Base-by-base conservation (phyloP, 2,329 filamentous ascomycete species). In the Pseudogymnoascus sp. region DNA sequence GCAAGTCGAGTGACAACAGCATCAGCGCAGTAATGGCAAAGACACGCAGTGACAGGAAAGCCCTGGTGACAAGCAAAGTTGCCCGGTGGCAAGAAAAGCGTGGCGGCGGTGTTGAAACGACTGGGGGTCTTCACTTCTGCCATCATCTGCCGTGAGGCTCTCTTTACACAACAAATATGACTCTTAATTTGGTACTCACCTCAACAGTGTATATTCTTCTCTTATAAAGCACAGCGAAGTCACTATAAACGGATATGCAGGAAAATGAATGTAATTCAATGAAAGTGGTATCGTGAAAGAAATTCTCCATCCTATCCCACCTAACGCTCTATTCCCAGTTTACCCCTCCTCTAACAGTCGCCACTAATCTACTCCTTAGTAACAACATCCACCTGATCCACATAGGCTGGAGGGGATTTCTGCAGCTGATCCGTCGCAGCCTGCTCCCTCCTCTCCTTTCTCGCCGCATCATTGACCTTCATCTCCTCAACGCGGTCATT, bases 371-470 rank as follows among this genome's bases (percentile, higher is more conserved):
- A 50, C 25, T 50, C 43, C 43, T 50, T 32, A 5, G 28, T 54
- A 6, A 14, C 47, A 9, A 54, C 28, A 5, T 32, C 16, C 5
- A 54, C 16, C 28, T 32, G 2, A 20, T 54, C 47, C 9, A 4
- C 30, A 6, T 6, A 32, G 6, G 28, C 28, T 7, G 28, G 2
- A 3, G 16, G 47, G 1, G 47, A 12, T 14, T n/a, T 3, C 25
- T 30, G n/a, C 4, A 30, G 2, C 9, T 16, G 14, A 6, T 16
- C 47, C 16, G 9, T 4, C 2, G 32, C 16, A 37, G 32, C 54
- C 32, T 37, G 25, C 32, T 58, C 57, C 30, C 35, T 58, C n/a
- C 57, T 58, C 32, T 58, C 57, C 32, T 11, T n/a, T n/a, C 57
- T 58, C 8, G 57, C 32, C 12, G 16, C 57, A 9, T 58, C 57